Base-by-base conservation (phyloP, 805 yeast genomes). In the Myxozyma geophila region DNA sequence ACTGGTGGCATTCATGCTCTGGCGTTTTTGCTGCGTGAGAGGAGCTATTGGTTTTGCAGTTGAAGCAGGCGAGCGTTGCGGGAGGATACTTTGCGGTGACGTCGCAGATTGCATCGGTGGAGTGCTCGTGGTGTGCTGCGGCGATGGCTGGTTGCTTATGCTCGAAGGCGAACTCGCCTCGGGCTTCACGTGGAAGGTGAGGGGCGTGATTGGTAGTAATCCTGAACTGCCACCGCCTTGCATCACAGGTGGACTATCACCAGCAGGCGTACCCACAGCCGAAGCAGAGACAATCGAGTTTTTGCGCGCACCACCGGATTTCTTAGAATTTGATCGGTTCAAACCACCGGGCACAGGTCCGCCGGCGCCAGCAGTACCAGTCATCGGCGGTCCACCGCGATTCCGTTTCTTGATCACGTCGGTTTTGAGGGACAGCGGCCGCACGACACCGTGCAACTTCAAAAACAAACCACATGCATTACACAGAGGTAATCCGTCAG, bases 401-500 rank as follows among this genome's bases (percentile, higher is more conserved):
- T 92, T 96, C 70, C 99, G 83, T 76, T 92, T 90, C 75, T 92
- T 91, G 60, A 93, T 92, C 0, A 92, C 95, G 74, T 92, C 97
- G 0, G 98, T 89, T 73, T 92, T 92, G 71, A 92, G 79, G 13
- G 96, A 88, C 57, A 93, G 79, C 0, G 99, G 99, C 62, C 98
- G 81, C 66, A 90, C 96, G 2, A 91, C 93, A n/a, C 98, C 98
- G 72, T 93, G 98, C 28, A 93, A 79, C 75, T 93, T 93, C 72
- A 90, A 82, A 71, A 93, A 93, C 64, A 93, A 79, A 0, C 98
- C 99, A 79, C 99, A 93, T 0, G 99, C 98, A 75, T 93, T 93
- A 78, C 98, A 93, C 63, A 93, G 79, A 0, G 97, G 96, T 72
- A 90, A 88, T 1, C 98, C 98, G 63, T 89, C 90, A 0, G 96